phyloP scores from a whole-genome alignment of 2,329 filamentous ascomycete species.

The Aurifilum marmelostoma region DNA sequence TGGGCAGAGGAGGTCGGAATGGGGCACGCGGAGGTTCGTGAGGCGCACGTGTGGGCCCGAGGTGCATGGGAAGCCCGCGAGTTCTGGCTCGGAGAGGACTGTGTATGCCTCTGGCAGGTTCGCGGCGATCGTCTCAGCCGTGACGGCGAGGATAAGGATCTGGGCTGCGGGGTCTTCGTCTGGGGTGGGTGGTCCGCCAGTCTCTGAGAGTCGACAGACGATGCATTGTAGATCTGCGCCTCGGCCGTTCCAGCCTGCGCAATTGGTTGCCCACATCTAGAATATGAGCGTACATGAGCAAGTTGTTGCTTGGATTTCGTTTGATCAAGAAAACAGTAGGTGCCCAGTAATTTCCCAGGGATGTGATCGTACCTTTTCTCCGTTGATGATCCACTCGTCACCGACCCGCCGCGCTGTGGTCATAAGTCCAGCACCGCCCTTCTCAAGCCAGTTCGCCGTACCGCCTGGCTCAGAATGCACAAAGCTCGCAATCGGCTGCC shows the following conservation, averaged over 20 bases:
- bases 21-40: slow-evolving; percentile 51
- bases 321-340: too few relatives aligned
- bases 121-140: slow-evolving; percentile 49
- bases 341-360: too few relatives aligned
- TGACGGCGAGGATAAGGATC: slow-evolving; percentile 55
- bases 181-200: background rate
- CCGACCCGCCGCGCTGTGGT: slow-evolving; percentile 25
- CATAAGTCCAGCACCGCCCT: slow-evolving; percentile 19
- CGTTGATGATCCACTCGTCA: slow-evolving; percentile 20
- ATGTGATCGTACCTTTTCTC: slow-evolving; percentile 24
- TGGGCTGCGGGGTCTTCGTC: slow-evolving; percentile 7
- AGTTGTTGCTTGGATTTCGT: background rate
- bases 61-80: slow-evolving; percentile 50
- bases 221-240: slow-evolving; percentile 27
- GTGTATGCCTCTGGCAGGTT: slow-evolving; percentile 48
- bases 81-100: slow-evolving; percentile 50
- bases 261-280: slow-evolving; percentile 28
- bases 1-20: slow-evolving; percentile 48
- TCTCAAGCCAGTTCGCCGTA: slow-evolving; percentile 28
- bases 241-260: slow-evolving; percentile 22
- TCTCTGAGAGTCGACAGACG: slow-evolving; percentile 19
- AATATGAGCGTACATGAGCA: background rate
- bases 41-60: slow-evolving; percentile 54
- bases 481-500: slow-evolving; percentile 16
- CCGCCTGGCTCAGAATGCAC: slow-evolving; percentile 27